Base-by-base conservation (phyloP, 2,329 filamentous ascomycete species). In the Akanthomyces uredinophilus region DNA sequence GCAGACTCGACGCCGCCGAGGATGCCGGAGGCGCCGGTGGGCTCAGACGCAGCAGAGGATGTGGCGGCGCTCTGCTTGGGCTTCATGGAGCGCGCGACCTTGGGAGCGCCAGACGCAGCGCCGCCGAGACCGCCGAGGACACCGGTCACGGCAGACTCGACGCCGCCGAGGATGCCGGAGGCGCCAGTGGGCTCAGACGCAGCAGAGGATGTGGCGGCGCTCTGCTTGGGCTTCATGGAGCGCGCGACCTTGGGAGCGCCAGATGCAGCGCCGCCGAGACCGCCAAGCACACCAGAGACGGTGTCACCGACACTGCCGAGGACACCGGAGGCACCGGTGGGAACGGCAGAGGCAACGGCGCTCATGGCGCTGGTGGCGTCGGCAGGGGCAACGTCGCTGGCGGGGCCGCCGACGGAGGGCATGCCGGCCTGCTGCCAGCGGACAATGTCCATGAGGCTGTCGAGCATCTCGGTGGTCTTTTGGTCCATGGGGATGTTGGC, bases 331-430 rank as follows among this genome's bases (percentile, higher is more conserved):
- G 18, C 18, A 6, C 14, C 13, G 22, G 43, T 39, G 24, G 39
- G 14, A 22, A 37, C 18, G 58, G 24, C 44, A 53, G 58, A 14
- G 8, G 22, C 16, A 35, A n/a, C 55, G 4, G 7, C 27, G 41
- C 39, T 39, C 18, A 51, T 4, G 47, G 24, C 27, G 41, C 6
- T 20, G 46, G 35, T n/a, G 24, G 32, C 8, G 32, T 13, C 47
- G 5, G 46, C 37, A 10, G 35, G 4, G 18, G 24, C 22, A 35
- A 35, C 51, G 39, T 29, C 50, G 27, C 43, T 29, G 7, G 37
- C 24, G 20, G 49, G 55, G 50, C 10, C 63, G 57, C 60, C 49
- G 57, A 64, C 14, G 7, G 56, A 24, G 16, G 46, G 56, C 29
- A 24, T 29, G 18, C 29, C 32, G 27, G 22, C 27, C 29, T 39